Base-by-base conservation (phyloP, 2,329 filamentous ascomycete genomes). In the Colletotrichum horii region DNA sequence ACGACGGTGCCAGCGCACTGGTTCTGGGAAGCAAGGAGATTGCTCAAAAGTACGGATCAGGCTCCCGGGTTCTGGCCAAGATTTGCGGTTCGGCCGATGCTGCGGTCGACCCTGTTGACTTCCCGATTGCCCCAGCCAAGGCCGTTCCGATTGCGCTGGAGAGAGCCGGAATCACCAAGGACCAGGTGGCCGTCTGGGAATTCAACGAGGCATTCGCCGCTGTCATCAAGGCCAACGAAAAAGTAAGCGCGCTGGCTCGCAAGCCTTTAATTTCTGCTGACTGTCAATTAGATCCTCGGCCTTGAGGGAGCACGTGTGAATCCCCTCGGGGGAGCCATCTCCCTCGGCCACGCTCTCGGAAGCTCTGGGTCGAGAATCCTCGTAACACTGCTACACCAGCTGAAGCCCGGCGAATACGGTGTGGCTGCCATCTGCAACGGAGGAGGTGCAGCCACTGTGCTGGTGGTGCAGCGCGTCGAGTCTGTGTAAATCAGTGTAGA, bases 201-300 rank as follows among this genome's bases (percentile, higher is more conserved):
- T 98, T 99, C 85, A 99, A 99, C 84, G 97, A 99, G 87, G 97
- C 97, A 0, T 99, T 99, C 83, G 96, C 97, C 32, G 95, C 95
- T 6, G 96, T 98, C 34, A 97, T 98, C 84, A 96, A 97, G 83
- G 96, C 96, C 56, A 98, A 98, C 82, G 94, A 95, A 81, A 96
- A 98, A 91, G 93, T 93, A 81, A 77, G 79, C 71, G 5, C 19
- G 5, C 24, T 9, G 12, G 2, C 30, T 48, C 8, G 11, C 26
- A 15, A 24, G 78, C 26, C 28, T 32, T 24, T 9, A 16, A 56
- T 55, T 52, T 14, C n/a, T 66, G 62, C 70, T 75, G 72, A 78
- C 78, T 77, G 71, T 74, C 66, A 48, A 15, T 58, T 79, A 93
- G 93, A 96, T 97, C 77, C 91, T 98, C 38, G 95, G 94, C 58